Evolutionary conservation across 768 basidiomycete species (phyloP), one percentile per base, ranked within the genome.

Genomic region (Podaxis sp.): DNA sequence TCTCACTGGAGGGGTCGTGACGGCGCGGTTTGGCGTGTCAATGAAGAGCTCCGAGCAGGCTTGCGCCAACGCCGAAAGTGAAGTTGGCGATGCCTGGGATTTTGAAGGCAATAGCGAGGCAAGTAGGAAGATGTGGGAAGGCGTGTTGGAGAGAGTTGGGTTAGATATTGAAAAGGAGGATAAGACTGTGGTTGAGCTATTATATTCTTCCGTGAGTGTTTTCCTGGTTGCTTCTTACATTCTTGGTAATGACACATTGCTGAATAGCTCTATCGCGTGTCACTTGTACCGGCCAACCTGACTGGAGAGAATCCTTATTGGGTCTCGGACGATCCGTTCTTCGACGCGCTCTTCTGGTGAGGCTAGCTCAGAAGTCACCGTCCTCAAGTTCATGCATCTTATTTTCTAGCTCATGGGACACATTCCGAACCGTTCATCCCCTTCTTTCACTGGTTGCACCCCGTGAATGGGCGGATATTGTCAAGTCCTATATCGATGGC

Each of bases 1-100:
- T 15, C 37, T 37, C n/a, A 56, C 54, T 30, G 54, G 37, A 40
- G 36, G 58, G 24, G 68, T 69, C 5, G 73, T 87, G 40, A 78
- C 75, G 48, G 80, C 85, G 36, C 80, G 85, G 6, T 86, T 87
- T 46, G 86, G 86, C 20, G 75, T 87, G 12, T 87, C 86, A 2
- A 84, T 86, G 74, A 75, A 77, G 17, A 82, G 79, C 46, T 62
- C 78, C 7, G 78, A 77, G 12, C 83, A 84, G 66, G 87, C 85
- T 1, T 88, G 86, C 66, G 66, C 74, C 15, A 87, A 87, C 66
- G 85, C 85, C 0, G 83, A 87, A 65, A 73, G 69, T 49, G 86
- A 87, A 64, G 75, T 87, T 10, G 49, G 58, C n/a, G 77, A 74
- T 46, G 69, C 70, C 30, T 83, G 82, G 81, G 73, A 82, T 66